Evolutionary conservation across 1,139 yeast species (phyloP).

Genomic region (Candida gigantensis): DNA sequence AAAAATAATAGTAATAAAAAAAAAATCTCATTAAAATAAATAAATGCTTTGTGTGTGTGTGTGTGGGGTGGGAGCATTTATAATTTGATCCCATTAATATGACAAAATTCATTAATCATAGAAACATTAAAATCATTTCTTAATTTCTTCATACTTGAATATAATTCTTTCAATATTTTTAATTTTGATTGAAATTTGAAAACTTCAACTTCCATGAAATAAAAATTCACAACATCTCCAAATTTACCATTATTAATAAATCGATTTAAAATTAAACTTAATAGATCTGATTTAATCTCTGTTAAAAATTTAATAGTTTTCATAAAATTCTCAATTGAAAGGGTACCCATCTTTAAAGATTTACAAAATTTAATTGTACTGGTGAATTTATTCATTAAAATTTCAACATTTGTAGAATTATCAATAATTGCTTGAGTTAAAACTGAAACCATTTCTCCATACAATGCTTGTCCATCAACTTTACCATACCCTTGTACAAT

Average conservation of each 20-base stretch:
- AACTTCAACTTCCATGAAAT: constrained; percentile 29
- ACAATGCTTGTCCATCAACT: constrained; percentile 9
- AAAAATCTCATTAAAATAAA: background rate
- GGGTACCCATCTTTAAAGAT: constrained; percentile 18
- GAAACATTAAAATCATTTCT: constrained; percentile 3
- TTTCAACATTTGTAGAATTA: constrained; percentile 2
- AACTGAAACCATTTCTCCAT: constrained; percentile 6
- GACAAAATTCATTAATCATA: constrained; percentile 6
- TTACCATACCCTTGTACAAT: constrained; percentile 15
- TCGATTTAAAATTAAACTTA: constrained; percentile 32
- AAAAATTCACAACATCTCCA: constrained; percentile 27
- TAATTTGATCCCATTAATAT: constrained; percentile 4
- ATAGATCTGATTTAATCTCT: constrained; percentile 22
- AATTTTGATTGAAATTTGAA: constrained; percentile 18
- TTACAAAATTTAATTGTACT: constrained; percentile 22
- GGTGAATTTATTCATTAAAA: constrained; percentile 13
- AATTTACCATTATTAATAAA: constrained; percentile 21
- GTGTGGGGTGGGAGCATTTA: background rate
- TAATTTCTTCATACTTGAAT: constrained; percentile 8
- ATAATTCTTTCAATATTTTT: constrained; percentile 20
- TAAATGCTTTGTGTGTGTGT: background rate
- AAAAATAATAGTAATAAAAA: background rate
- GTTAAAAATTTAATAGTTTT: constrained; percentile 31
- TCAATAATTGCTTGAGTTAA: background rate
- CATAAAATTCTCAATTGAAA: constrained; percentile 27